These are phyloP conservation scores for Gonapodya sp. DNA, from an alignment of 192 early-diverging fungal species.

Conservation along the genomic window DNA sequence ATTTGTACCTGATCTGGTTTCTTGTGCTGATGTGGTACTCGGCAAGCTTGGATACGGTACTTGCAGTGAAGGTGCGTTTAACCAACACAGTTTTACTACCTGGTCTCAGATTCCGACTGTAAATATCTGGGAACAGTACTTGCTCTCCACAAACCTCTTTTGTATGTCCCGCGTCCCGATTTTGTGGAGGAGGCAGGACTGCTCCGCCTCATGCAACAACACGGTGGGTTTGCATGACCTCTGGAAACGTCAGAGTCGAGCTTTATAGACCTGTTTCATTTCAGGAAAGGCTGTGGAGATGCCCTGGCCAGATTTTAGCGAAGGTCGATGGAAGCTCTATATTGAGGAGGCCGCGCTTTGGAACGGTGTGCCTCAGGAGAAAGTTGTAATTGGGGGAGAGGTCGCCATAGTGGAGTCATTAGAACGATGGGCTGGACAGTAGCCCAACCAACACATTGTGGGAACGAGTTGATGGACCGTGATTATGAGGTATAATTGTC, in stretches of 20 bases:
- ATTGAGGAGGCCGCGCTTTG: not conserved
- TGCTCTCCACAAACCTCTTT: conserved; percentile 27
- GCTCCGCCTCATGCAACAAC: conserved; percentile 34
- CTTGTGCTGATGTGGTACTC: conserved; percentile 46
- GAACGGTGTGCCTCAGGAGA: not conserved
- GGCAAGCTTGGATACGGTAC: conserved; percentile 58
- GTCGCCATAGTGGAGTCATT: not conserved
- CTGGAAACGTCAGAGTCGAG: too few relatives aligned
- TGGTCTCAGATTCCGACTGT: too few relatives aligned
- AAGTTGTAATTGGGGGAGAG: not conserved
- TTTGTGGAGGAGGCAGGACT: conserved; percentile 51
- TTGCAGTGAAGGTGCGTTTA: conserved; percentile 52
- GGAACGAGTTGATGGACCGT: too few relatives aligned
- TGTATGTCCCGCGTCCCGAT: conserved; percentile 49
- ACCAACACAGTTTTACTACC: conserved; percentile 39
- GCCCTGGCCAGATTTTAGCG: not conserved
- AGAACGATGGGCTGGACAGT: not conserved
- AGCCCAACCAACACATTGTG: too few relatives aligned
- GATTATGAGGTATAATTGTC: too few relatives aligned
- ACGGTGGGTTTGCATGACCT: too few relatives aligned
- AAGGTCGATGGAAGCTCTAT: not conserved
- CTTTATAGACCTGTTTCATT: too few relatives aligned
- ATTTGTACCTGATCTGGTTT: conserved; percentile 50
- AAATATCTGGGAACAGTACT: too few relatives aligned
- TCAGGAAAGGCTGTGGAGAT: not conserved